Base-by-base conservation (phyloP, 2,329 filamentous ascomycete genomes). In the Chalara sp. region DNA sequence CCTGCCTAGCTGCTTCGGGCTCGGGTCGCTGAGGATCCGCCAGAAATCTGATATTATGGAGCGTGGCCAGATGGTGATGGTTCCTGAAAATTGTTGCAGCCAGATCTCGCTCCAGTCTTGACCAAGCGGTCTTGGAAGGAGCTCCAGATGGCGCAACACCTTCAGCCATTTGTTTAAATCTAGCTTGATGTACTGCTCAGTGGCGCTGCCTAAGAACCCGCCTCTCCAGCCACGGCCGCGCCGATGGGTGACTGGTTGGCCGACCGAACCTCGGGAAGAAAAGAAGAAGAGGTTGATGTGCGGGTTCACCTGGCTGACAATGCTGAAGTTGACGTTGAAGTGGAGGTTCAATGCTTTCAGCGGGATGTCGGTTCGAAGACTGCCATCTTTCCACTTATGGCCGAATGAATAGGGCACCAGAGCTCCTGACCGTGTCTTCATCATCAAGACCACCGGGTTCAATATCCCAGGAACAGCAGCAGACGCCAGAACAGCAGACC, bases 261-360 rank as follows among this genome's bases (percentile, higher is more conserved):
- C 93, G 7, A 97, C 92, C 0, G 87, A 86, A 10, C 93, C 93
- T 32, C 93, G 81, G 1, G 91, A 95, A 32, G 87, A 93, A 75
- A 97, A 99, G 79, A 99, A 97, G 76, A 99, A 99, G 31, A 97
- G 83, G 63, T 96, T 97, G 68, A 99, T 92, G 67, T 99, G 93
- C 1, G 93, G 93, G 67, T 99, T 99, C 46, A 96, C 92, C 71
- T 90, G 80, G 59, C 76, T 79, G 60, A 84, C 93, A 57, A 99
- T 91, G 57, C 88, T 92, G 68, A 97, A 99, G 67, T 95, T 96
- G 67, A 97, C 93, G 67, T 97, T 97, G 75, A 99, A 99, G 65
- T 97, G 89, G 1, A 96, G 76, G 67, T 99, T 97, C 47, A 99
- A 76, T 1, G 91, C 87, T 68, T 92, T 93, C 63, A 99, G 81